Conservation (phyloP, 495 filamentous ascomycete species). For the Trichoderma gamsii region DNA sequence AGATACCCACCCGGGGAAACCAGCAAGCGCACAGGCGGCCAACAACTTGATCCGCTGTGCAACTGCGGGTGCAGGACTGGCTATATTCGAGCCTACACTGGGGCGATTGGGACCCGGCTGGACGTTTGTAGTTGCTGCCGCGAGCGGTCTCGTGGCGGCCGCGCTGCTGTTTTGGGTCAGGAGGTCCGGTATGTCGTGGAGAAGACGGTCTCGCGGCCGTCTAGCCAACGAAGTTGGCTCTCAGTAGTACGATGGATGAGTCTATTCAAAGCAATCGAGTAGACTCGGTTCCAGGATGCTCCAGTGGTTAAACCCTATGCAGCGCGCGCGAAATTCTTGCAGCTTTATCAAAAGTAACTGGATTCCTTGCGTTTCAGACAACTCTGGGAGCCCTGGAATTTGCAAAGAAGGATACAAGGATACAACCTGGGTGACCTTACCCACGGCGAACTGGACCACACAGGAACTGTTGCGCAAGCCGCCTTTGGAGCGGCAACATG, state of each 20-base stretch:
- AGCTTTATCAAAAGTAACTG: no score
- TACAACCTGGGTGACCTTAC: no score
- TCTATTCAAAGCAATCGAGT: neutral
- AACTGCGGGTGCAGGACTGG: neutral
- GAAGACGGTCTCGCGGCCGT: neutral
- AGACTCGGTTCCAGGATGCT: neutral
- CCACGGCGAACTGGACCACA: no score
- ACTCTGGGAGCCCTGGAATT: no score
- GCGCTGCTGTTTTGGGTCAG: neutral
- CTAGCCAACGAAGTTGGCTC: neutral
- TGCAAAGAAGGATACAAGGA: no score
- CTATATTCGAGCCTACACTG: neutral
- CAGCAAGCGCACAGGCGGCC: neutral
- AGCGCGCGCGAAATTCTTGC: no score
- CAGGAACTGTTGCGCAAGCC: no score
- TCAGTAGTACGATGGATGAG: neutral
- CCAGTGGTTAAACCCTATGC: neutral
- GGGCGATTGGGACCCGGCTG: neutral
- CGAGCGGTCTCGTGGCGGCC: neutral
- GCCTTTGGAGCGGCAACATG: no score
- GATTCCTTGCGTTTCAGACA: no score
- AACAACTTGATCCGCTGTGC: neutral
- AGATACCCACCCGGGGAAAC: slow-evolving; percentile 15
- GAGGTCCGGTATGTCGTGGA: neutral
- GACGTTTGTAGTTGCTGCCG: neutral